Evolutionary conservation across 768 basidiomycete genomes (phyloP).

Genomic region (Suillus occidentalis): DNA sequence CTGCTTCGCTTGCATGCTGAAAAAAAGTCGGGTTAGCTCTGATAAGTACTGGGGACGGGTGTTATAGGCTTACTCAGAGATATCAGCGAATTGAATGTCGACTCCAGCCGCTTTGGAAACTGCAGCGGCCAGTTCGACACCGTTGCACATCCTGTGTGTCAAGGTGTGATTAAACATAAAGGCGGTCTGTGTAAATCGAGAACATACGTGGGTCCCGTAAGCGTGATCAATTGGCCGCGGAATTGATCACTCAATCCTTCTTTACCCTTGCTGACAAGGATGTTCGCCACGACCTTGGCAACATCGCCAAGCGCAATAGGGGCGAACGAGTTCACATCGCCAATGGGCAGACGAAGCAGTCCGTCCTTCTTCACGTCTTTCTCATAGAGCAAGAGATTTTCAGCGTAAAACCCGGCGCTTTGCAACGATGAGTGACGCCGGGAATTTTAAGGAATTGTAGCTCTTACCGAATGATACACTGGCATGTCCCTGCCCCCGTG

Average conservation of each 20-base stretch:
- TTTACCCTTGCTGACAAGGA: conserved; percentile 28
- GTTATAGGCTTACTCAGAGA: conserved; percentile 17
- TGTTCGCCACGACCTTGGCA: conserved; percentile 25
- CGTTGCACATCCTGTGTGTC: conserved; percentile 19
- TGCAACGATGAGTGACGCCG: background rate
- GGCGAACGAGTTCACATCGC: conserved; percentile 25
- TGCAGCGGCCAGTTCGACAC: conserved; percentile 25
- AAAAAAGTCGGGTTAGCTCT: background rate
- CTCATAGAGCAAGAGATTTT: conserved; percentile 31
- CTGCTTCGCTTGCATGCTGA: conserved; percentile 17
- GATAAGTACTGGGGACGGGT: background rate
- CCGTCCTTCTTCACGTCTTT: conserved; percentile 26
- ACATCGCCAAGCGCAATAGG: conserved; percentile 33
- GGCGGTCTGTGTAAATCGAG: background rate
- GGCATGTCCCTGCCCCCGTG: conserved; percentile 28
- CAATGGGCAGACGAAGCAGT: conserved; percentile 29
- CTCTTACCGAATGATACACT: conserved; percentile 28
- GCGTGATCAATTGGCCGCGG: conserved; percentile 29
- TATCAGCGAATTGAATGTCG: conserved; percentile 26
- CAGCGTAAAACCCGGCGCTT: conserved; percentile 31
- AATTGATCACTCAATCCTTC: conserved; percentile 30
- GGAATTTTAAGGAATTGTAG: background rate
- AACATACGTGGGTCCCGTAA: conserved; percentile 19
- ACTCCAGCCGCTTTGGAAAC: conserved; percentile 23
- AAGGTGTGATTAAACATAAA: background rate